Percentiles rank a stretch among this genome's conserved stretches.
Conservation (phyloP, 768 basidiomycete genomes). For the Boletus vinaceobasis region DNA sequence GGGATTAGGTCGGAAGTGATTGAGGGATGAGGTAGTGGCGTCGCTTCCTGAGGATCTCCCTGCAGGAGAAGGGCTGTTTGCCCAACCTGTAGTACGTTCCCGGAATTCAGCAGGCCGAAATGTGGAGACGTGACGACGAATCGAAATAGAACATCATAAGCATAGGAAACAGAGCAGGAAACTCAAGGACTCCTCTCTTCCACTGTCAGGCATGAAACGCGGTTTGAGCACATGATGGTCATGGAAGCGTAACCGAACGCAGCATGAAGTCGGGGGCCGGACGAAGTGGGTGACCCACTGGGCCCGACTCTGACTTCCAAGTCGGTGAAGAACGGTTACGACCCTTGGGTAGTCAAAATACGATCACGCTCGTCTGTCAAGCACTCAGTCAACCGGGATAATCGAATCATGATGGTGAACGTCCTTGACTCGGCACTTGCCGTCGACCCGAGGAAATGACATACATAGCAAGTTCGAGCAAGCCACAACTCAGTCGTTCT, state of each 20-base stretch:
- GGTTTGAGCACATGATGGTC: neutral
- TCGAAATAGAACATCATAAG: neutral
- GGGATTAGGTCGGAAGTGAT: too few species aligned
- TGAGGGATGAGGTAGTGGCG: neutral
- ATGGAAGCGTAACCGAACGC: neutral
- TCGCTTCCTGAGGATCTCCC: neutral
- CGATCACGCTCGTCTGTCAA: neutral
- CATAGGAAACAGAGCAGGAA: neutral
- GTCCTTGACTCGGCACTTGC: neutral
- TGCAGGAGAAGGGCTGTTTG: neutral
- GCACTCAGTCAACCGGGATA: neutral
- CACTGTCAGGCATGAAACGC: neutral
- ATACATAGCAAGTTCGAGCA: neutral
- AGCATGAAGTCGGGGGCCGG: neutral
- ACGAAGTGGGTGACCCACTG: neutral
- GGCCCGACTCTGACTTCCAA: neutral
- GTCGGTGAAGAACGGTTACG: too few species aligned
- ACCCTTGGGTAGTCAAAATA: neutral
- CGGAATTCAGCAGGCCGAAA: neutral
- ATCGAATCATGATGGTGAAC: neutral
- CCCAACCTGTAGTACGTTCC: neutral
- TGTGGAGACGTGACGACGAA: neutral
- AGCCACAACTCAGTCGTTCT: neutral
- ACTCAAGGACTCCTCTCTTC: neutral
- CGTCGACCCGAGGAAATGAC: neutral